Base-by-base conservation (phyloP, 495 filamentous ascomycete genomes). In the Podospora pseudoanserina region DNA sequence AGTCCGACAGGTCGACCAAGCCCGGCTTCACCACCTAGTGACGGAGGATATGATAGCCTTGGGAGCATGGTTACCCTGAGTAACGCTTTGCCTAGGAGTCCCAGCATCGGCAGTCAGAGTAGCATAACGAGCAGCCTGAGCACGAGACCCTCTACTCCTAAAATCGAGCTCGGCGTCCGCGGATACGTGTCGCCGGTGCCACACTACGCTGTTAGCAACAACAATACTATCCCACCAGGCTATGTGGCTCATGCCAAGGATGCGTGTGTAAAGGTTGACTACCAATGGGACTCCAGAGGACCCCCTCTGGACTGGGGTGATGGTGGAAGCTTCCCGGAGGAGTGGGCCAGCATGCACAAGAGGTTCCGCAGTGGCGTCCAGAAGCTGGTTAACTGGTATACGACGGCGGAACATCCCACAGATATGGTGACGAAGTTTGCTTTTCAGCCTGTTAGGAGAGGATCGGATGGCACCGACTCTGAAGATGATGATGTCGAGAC, bases 281-380 rank as follows among this genome's bases (percentile, higher is more conserved):
- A 91, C 73, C 90, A 92, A 73, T 99, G 95, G 95, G 93, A 99
- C 71, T 97, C 93, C 68, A 94, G 92, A 82, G 86, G 90, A 56
- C 81, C 83, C 1, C 87, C 90, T 0, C 83, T 88, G 27, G 81
- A 88, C 30, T 97, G 94, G 90, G 95, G 93, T 16, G 86, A 91
- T 70, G 95, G 95, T 0, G 96, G 93, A 13, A 86, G 90, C 26
- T 91, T 91, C 68, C 93, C 91, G 0, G 95, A 99, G 74, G 95
- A 98, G 79, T 99, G 95, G 95, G 90, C 92, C 53, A 77, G 84
- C 3, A 97, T 99, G 94, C 96, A 98, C 75, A 89, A 87, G 73
- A 85, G 95, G 23, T 95, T 98, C 67, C 85, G 91, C 39, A 86
- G 84, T 68, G 94, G 94, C 1, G 77, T 96, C 63, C 85, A 89